phyloP scores from a whole-genome alignment of 495 filamentous ascomycete genomes.

The Penicillium fimorum region DNA sequence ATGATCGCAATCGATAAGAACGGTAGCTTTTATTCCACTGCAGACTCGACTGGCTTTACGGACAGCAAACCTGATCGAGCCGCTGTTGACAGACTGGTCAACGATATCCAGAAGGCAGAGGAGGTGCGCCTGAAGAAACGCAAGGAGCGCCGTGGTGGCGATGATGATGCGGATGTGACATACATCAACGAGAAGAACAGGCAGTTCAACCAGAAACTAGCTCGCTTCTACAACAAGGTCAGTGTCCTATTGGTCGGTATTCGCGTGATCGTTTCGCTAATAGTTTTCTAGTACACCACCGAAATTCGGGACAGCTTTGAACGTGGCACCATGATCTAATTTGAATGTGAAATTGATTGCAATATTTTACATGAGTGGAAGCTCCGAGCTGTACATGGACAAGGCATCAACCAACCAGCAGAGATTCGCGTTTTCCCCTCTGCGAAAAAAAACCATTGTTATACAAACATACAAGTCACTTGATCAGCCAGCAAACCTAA shows the following conservation, averaged over 20 bases:
- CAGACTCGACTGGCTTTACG: conserved; percentile 74
- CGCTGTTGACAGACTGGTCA: conserved; percentile 86
- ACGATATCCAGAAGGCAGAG: conserved; percentile 84
- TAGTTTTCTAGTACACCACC: conserved; percentile 69
- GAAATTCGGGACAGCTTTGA: conserved; percentile 98
- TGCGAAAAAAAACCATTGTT: conserved; percentile 3
- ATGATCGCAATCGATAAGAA: conserved; percentile 89
- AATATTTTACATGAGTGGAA: conserved; percentile 27
- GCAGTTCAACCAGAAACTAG: conserved; percentile 97
- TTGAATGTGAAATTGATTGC: conserved; percentile 18
- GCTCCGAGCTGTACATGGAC: conserved; percentile 10
- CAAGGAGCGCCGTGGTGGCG: conserved; percentile 68
- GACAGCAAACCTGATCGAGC: conserved; percentile 86
- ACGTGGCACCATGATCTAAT: conserved; percentile 73
- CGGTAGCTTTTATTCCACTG: conserved; percentile 85
- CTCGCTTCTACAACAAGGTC: conserved; percentile 94
- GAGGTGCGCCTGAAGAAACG: conserved; percentile 81
- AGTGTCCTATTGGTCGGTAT: conserved; percentile 14
- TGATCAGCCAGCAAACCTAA: conserved; percentile 36
- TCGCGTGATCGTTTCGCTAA: conserved; percentile 29
- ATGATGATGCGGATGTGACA: conserved; percentile 85
- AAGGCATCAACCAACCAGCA: conserved; percentile 5
- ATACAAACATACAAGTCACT: conserved; percentile 5
- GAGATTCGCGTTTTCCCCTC: conserved; percentile 6
- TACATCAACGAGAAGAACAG: conserved; percentile 99